Evolutionary conservation across 192 early-diverging fungal genomes (phyloP), one percentile per base, ranked within the genome.

Genomic region (Coemansia sp.): DNA sequence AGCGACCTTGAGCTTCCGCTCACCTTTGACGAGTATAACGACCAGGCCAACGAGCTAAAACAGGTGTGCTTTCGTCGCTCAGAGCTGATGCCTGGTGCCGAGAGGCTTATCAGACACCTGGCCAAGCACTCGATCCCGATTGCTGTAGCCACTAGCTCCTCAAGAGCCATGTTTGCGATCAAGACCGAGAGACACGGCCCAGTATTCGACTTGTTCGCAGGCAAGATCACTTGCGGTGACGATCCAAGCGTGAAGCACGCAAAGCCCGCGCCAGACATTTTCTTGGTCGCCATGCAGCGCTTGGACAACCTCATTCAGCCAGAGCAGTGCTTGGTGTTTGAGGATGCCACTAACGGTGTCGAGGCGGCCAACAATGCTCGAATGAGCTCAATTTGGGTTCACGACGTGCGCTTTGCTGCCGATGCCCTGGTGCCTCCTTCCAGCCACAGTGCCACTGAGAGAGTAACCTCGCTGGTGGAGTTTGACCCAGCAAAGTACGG

Each of bases 201-300:
- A 1, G 70, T 95, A 19, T 98, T 98, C 66, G 58, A 53, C 3
- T 72, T 92, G 39, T 98, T 98, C 82, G 87, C 88, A 43, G 41
- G 40, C 17, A 72, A 85, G 42, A 84, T 95, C 65, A 87, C 89
- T 3, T 92, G 91, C 59, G 96, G 94, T 10, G 93, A 98, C 70
- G 94, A 98, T 64, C 78, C 88, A 1, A 83, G 73, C 6, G 85
- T 98, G 40, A 69, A 75, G 50, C 70, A 83, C 46, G 89, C 92
- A 3, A 98, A 98, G 80, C 96, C 96, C 1, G 81, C 87, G 18
- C 96, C 96, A 2, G 96, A 98, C 57, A 83, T 96, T 22, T 98
- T 97, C 77, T 81, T 88, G 17, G 85, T 81, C 6, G 93, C 91
- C 8, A 84, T 86, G 53, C 56, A 85, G 35, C 68, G 67, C 59